Percentiles rank a stretch among this genome's conserved stretches.
Conservation (phyloP, 1,139 yeast species). For the Yamadazyma pseudoaaseri region DNA sequence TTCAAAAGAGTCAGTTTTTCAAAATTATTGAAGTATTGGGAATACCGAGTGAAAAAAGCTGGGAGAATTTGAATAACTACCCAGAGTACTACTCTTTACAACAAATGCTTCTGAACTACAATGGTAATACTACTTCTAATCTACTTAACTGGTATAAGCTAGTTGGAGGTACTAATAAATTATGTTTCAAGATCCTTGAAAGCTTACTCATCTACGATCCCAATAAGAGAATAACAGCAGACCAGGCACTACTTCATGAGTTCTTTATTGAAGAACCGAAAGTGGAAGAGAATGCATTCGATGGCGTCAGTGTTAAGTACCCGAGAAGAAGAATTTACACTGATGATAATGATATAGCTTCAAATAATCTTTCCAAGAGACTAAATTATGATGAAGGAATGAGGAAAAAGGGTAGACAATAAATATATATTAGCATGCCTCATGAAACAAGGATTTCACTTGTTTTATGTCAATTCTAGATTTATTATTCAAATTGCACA, state of each 20-base stretch:
- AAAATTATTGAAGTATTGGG: slow-evolving; percentile 91
- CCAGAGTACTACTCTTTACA: slow-evolving; percentile 75
- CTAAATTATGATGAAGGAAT: slow-evolving; percentile 25
- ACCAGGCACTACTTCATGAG: slow-evolving; percentile 69
- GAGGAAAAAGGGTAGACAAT: slow-evolving; percentile 23
- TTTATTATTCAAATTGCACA: slow-evolving; percentile 23
- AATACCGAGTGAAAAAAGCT: slow-evolving; percentile 68
- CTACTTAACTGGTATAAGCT: slow-evolving; percentile 82
- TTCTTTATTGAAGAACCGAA: slow-evolving; percentile 71
- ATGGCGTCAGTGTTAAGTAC: slow-evolving; percentile 59
- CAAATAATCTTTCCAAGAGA: slow-evolving; percentile 24
- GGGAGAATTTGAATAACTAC: slow-evolving; percentile 78
- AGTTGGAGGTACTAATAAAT: slow-evolving; percentile 69
- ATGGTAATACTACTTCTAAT: slow-evolving; percentile 62
- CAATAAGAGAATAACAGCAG: slow-evolving; percentile 66
- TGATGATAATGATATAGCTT: slow-evolving; percentile 67
- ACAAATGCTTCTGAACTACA: slow-evolving; percentile 42
- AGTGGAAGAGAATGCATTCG: slow-evolving; percentile 70
- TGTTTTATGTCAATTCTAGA: slow-evolving; percentile 14
- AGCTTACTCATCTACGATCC: slow-evolving; percentile 83
- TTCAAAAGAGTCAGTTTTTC: slow-evolving; percentile 87
- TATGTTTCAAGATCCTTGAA: slow-evolving; percentile 64
- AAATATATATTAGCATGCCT: background rate
- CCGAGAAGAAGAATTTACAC: slow-evolving; percentile 74
- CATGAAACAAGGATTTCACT: too few species aligned